phyloP scores from a whole-genome alignment of 805 yeast genomes.

The Yamadazyma philogaea region DNA sequence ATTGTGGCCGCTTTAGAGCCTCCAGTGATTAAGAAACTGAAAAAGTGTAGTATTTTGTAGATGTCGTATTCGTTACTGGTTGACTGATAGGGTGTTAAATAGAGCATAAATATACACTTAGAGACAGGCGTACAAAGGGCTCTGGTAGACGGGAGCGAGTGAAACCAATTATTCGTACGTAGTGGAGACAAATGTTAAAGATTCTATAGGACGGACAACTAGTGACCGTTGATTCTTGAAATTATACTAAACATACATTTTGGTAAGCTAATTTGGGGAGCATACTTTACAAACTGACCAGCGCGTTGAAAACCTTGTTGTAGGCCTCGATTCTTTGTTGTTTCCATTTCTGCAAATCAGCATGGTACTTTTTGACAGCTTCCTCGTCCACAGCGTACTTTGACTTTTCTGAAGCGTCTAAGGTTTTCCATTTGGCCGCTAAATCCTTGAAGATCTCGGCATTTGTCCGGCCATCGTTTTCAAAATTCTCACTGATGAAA shows the following conservation, averaged over 20 bases:
- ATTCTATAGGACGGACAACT: no score
- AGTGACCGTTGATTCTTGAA: no score
- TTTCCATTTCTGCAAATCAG: constrained; percentile 29
- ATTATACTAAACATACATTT: no score
- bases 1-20: constrained; percentile 98
- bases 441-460: constrained; percentile 26
- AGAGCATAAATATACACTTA: constrained; percentile 7
- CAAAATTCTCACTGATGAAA: constrained; percentile 27
- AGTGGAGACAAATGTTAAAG: no score
- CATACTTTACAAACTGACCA: neutral
- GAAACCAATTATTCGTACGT: no score
- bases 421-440: constrained; percentile 28
- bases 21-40: constrained; percentile 76
- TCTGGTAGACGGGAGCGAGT: no score
- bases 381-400: constrained; percentile 20
- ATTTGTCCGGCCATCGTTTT: constrained; percentile 17
- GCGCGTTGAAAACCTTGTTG: constrained; percentile 6
- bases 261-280: neutral
- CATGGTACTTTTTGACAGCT: constrained; percentile 19
- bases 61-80: constrained; percentile 8
- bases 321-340: constrained; percentile 20
- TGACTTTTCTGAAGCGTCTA: constrained; percentile 27
- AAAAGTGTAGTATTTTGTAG: constrained; percentile 83
- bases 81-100: constrained; percentile 9
- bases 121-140: no score